phyloP scores from a whole-genome alignment of 2,329 filamentous ascomycete species.

The Aspergillus brasiliensis region DNA sequence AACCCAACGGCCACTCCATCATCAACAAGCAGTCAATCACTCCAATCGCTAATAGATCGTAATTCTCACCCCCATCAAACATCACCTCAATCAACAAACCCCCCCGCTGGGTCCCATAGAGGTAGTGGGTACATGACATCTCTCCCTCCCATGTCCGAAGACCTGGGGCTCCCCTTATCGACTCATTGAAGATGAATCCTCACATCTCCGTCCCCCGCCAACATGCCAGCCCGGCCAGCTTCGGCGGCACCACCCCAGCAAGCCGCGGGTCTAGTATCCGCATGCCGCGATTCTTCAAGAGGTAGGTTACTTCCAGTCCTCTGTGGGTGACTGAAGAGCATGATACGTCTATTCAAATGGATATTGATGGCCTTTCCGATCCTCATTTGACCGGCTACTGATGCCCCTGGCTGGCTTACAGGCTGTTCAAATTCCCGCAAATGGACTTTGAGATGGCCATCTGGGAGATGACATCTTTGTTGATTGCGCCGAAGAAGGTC shows the following conservation, averaged over 20 bases:
- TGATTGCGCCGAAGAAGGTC: conserved; percentile 70
- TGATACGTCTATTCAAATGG: not conserved
- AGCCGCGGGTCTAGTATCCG: conserved; percentile 56
- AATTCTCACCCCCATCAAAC: too few relatives aligned
- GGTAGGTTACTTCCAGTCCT: conserved; percentile 37
- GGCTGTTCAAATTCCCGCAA: conserved; percentile 70
- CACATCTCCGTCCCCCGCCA: conserved; percentile 62
- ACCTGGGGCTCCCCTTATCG: conserved; percentile 8
- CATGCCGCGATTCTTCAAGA: conserved; percentile 69
- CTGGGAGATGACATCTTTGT: conserved; percentile 70
- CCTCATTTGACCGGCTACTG: not conserved
- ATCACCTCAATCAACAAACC: too few relatives aligned
- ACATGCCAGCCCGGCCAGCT: conserved; percentile 56
- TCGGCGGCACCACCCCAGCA: conserved; percentile 54
- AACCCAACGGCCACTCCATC: conserved; percentile 73
- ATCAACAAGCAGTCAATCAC: conserved; percentile 41
- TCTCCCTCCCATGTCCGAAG: conserved; percentile 3
- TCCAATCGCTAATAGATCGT: conserved; percentile 34
- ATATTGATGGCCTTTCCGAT: not conserved
- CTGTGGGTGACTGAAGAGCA: not conserved
- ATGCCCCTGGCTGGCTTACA: conserved; percentile 27
- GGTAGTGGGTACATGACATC: conserved; percentile 67
- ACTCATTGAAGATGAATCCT: conserved; percentile 54
- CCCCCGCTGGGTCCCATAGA: conserved; percentile 62
- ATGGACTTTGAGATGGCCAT: conserved; percentile 76